Evolutionary conservation across 805 yeast genomes (phyloP), one percentile per base, ranked within the genome.

Genomic region (Saturnispora gosingensis): DNA sequence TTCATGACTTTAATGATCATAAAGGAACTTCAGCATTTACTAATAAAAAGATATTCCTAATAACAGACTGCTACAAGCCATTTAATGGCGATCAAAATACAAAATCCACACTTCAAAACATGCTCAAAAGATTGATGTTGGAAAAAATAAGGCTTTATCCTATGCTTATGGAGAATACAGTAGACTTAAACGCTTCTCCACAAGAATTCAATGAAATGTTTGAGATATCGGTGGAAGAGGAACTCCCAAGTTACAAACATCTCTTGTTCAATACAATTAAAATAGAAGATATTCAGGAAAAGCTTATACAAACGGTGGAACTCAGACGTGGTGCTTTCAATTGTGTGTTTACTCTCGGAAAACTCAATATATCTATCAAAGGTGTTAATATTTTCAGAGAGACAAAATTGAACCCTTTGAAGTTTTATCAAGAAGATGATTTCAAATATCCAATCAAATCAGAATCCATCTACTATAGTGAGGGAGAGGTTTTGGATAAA

Each of bases 41-140:
- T 47, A 74, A 73, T 43, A 78, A 77, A 56, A 81, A 84, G 58
- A 67, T 87, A 3, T 76, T 88, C 56, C 68, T 88, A 61, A 78
- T 89, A 60, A 87, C 96, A 0, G 85, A 83, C 61, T 81, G 83
- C 62, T 93, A 85, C 57, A 67, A 66, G 45, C 97, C 97, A 0
- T 75, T 68, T 55, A 71, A 72, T 49, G 68, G 69, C 7, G 59
- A 69, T 7, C 70, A 73, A 15, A 52, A 59, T 2, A 67, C 72
- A 3, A 75, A 74, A 58, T 71, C 70, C 45, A 68, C 77, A 5
- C 68, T 87, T 24, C 75, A 82, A 56, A 77, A 76, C 18, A 70
- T 82, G 5, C 72, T 84, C 13, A 74, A 75, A 39, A 93, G 85
- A 63, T 72, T 81, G 51, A 76, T 77, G 51, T 78, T 79, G 49